A percentile compares a stretch with the other conserved stretches of the same genome.
Evolutionary conservation across 768 basidiomycete genomes (phyloP).

Genomic region (Russula ochroleuca): DNA sequence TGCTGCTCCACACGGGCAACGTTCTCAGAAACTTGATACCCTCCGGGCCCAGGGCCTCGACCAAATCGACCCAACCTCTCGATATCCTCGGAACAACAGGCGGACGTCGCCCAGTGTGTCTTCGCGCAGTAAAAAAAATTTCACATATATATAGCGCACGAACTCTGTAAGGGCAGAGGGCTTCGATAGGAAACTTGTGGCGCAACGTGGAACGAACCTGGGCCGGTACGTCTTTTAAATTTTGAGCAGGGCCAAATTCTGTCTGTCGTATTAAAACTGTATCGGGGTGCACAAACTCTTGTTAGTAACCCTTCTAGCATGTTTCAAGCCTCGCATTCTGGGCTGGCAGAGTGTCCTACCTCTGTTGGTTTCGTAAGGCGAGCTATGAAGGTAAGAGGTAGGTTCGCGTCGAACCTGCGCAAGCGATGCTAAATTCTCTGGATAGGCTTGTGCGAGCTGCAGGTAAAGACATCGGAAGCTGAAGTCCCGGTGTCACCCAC

Average conservation of each 20-base stretch:
- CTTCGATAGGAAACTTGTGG: conserved; percentile 1
- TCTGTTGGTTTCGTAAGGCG: conserved; percentile 13
- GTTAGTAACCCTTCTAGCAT: not conserved
- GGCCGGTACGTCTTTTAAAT: not conserved
- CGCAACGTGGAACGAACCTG: not conserved
- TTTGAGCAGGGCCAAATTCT: not conserved
- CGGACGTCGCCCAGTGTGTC: conserved; percentile 5
- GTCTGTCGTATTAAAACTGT: not conserved
- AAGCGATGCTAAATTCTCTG: not conserved
- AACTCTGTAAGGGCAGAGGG: not conserved
- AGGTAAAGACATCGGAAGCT: conserved; percentile 39
- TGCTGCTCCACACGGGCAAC: not conserved
- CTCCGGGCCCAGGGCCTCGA: not conserved
- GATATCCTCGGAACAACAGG: conserved; percentile 7
- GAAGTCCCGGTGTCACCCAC: conserved; percentile 1
- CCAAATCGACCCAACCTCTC: not conserved
- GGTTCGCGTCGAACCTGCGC: not conserved
- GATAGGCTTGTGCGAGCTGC: conserved; percentile 57
- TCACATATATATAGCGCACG: not conserved
- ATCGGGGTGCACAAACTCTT: not conserved
- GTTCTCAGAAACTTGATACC: conserved; percentile 2
- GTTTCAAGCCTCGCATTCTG: not conserved
- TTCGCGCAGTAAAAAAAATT: not conserved
- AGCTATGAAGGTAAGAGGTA: conserved; percentile 15
- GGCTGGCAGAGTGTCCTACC: conserved; percentile 10